These are phyloP conservation scores for Moniliophthora roreri DNA, from an alignment of 1,284 basidiomycete genomes.

Conservation along the genomic window DNA sequence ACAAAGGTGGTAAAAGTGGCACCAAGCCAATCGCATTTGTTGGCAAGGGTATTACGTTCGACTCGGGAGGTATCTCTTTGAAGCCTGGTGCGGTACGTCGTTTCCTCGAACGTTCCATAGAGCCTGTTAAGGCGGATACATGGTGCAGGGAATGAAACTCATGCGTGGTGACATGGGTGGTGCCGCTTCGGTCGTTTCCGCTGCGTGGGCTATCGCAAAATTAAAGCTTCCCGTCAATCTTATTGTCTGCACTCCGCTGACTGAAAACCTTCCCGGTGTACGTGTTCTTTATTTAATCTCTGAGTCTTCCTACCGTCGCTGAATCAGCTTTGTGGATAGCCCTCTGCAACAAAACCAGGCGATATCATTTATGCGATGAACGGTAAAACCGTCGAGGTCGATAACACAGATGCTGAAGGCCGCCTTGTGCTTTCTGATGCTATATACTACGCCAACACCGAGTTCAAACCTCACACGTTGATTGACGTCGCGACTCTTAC, in stretches of 20 bases:
- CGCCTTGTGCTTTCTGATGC: conserved; percentile 81
- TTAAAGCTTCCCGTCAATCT: conserved; percentile 83
- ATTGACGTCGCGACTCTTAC: conserved; percentile 88
- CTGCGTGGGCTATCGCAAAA: conserved; percentile 79
- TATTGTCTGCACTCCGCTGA: conserved; percentile 70
- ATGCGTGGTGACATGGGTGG: conserved; percentile 90
- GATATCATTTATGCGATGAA: conserved; percentile 87
- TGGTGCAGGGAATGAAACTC: conserved; percentile 65
- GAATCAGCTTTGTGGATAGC: conserved; percentile 24
- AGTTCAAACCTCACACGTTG: conserved; percentile 79
- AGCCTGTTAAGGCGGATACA: not conserved
- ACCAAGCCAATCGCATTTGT: conserved; percentile 75
- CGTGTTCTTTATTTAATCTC: conserved; percentile 1
- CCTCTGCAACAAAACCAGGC: conserved; percentile 86
- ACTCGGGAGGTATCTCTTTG: conserved; percentile 87
- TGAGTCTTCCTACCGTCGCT: not conserved
- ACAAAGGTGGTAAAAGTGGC: conserved; percentile 68
- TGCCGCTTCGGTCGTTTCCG: conserved; percentile 75
- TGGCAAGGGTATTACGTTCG: conserved; percentile 89
- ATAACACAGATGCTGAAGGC: conserved; percentile 90
- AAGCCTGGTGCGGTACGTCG: conserved; percentile 67
- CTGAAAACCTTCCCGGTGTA: conserved; percentile 83
- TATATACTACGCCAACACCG: conserved; percentile 80
- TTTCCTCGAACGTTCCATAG: conserved; percentile 12
- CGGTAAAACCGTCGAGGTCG: conserved; percentile 84